A percentile compares a stretch with the other conserved stretches of the same genome.
phyloP scores from a whole-genome alignment of 805 yeast genomes.

The Schwanniomyces polymorphus region DNA sequence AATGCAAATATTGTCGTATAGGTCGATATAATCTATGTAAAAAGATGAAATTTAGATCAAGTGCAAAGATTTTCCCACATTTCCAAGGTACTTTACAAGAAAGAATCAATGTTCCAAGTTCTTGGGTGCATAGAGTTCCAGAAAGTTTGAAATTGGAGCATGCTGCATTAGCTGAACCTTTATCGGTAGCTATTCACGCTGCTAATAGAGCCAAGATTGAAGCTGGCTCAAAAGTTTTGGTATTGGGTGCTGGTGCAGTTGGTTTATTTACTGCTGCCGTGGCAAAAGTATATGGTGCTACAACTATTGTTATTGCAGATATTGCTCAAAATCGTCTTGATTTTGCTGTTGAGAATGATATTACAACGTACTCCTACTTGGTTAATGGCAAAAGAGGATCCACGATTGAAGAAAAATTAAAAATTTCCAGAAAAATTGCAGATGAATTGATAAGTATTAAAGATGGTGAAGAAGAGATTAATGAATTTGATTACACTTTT shows the following conservation, averaged over 20 bases:
- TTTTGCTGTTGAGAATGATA: constrained; percentile 45
- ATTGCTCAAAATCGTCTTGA: constrained; percentile 46
- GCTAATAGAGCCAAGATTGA: constrained; percentile 46
- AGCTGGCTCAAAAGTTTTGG: constrained; percentile 48
- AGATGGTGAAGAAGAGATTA: constrained; percentile 32
- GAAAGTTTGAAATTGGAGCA: constrained; percentile 48
- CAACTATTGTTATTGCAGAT: constrained; percentile 81
- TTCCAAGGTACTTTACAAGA: constrained; percentile 34
- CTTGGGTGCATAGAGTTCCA: constrained; percentile 34
- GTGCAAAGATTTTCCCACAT: background rate
- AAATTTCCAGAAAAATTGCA: constrained; percentile 37
- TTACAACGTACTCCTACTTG: constrained; percentile 46
- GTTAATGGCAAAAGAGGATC: constrained; percentile 23
- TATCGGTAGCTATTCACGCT: constrained; percentile 55
- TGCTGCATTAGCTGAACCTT: constrained; percentile 59
- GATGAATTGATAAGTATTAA: constrained; percentile 25
- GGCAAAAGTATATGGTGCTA: constrained; percentile 54
- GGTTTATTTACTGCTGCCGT: constrained; percentile 50
- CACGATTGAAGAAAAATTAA: constrained; percentile 8
- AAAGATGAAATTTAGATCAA: constrained; percentile 26
- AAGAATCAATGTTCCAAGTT: constrained; percentile 29
- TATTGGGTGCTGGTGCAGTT: constrained; percentile 63
- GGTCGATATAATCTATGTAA: constrained; percentile 44
- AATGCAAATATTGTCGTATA: constrained; percentile 31
- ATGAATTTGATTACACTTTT: constrained; percentile 19